Conservation (phyloP, 495 filamentous ascomycete species). For the Hyaloscypha finlandica region DNA sequence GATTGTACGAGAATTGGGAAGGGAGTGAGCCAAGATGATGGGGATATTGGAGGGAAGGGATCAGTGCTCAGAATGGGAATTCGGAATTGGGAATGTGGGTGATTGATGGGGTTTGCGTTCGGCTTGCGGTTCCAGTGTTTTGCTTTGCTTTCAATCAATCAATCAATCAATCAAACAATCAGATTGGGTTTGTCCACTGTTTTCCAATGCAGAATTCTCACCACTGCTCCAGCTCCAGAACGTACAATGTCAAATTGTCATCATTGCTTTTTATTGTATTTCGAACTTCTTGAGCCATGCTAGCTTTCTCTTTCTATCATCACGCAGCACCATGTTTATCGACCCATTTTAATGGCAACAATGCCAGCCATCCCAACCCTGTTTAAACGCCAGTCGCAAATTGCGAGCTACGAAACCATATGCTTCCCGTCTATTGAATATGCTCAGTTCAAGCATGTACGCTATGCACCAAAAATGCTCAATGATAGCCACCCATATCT, state of each 20-base stretch:
- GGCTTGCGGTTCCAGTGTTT: neutral
- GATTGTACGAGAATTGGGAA: neutral
- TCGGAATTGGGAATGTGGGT: neutral
- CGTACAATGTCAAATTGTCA: neutral
- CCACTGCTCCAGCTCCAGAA: neutral
- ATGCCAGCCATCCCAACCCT: no score
- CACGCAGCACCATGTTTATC: no score
- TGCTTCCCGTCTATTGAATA: no score
- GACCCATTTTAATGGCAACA: no score
- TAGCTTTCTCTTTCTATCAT: no score
- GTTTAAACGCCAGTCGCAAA: no score
- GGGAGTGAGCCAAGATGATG: no score
- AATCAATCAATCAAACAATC: neutral
- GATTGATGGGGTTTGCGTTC: neutral
- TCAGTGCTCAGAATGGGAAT: neutral
- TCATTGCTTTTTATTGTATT: neutral
- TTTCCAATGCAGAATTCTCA: neutral
- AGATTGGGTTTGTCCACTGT: neutral
- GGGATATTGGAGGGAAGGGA: neutral
- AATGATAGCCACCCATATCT: neutral
- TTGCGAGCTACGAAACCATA: no score
- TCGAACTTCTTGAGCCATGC: neutral
- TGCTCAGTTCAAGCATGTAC: no score
- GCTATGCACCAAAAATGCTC: neutral
- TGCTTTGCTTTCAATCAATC: neutral